Conservation (phyloP, 2,329 filamentous ascomycete species). For the Periglandula ipomoeae region DNA sequence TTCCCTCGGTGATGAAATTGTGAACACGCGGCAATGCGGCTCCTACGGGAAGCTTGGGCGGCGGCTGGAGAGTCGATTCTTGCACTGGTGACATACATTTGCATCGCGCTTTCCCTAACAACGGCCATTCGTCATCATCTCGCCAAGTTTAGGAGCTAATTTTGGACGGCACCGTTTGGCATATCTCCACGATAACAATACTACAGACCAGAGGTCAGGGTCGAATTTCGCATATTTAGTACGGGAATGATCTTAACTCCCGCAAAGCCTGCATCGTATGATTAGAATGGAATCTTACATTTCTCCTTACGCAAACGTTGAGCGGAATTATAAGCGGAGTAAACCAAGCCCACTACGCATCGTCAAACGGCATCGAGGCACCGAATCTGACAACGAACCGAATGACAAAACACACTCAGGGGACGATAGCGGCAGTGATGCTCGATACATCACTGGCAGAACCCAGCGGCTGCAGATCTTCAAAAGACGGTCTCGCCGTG, state of each 20-base stretch:
- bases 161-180: too few relatives aligned
- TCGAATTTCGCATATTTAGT: too few relatives aligned
- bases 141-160: too few relatives aligned
- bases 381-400: not conserved
- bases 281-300: conserved; percentile 25
- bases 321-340: conserved; percentile 10
- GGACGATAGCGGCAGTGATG: conserved; percentile 1
- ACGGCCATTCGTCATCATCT: too few relatives aligned
- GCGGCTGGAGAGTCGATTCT: too few relatives aligned
- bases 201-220: too few relatives aligned
- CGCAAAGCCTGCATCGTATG: conserved; percentile 1
- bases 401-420: not conserved
- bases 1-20: not conserved
- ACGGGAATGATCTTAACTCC: too few relatives aligned
- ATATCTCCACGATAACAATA: too few relatives aligned
- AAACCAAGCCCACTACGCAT: conserved; percentile 40
- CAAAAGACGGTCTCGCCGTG: conserved; percentile 8
- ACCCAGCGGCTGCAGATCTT: conserved; percentile 7
- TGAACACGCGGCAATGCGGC: not conserved
- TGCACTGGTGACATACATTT: too few relatives aligned
- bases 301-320: not conserved
- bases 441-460: not conserved
- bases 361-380: conserved; percentile 27
- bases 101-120: too few relatives aligned
- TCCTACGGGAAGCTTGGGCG: too few relatives aligned